Evolutionary conservation across 345 rosid species (phyloP).

Genomic region (Excoecaria cochinchinensis): DNA sequence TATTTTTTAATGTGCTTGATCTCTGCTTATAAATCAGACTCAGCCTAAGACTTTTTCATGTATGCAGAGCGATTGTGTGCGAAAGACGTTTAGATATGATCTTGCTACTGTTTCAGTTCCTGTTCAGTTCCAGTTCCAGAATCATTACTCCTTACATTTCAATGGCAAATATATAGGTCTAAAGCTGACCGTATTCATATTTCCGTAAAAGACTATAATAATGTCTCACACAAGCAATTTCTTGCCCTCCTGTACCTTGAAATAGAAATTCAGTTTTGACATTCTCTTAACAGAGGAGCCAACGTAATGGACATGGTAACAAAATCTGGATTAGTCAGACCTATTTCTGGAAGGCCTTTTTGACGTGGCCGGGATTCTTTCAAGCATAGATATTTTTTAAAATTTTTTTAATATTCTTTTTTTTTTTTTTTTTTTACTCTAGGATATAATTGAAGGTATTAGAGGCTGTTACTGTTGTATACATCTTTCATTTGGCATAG

Average conservation of each 20-base stretch:
- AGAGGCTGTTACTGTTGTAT: slow-evolving; percentile 1
- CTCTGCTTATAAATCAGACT: not conserved
- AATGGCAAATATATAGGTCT: not conserved
- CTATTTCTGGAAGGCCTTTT: not conserved
- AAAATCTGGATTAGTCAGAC: slow-evolving; percentile 11
- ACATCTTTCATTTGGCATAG: not conserved
- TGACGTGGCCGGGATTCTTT: slow-evolving; percentile 25
- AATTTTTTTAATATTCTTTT: too few relatives aligned
- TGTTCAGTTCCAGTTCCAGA: not conserved
- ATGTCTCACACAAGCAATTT: not conserved
- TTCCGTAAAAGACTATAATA: not conserved
- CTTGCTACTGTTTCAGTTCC: not conserved
- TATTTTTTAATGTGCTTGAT: not conserved
- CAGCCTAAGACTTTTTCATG: slow-evolving; percentile 15
- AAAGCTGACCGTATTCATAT: slow-evolving; percentile 17
- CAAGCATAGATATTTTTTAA: slow-evolving; percentile 9
- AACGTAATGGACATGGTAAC: not conserved
- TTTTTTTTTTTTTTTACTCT: too few relatives aligned
- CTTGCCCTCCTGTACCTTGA: not conserved
- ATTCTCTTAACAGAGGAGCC: slow-evolving; percentile 4
- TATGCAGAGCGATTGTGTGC: slow-evolving; percentile 77
- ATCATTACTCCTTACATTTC: not conserved
- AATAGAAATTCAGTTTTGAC: not conserved
- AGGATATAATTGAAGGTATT: slow-evolving; percentile 4
- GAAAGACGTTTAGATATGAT: slow-evolving; percentile 45